phyloP scores from a whole-genome alignment of 257 asterid species.

The Ilex aquifolium region DNA sequence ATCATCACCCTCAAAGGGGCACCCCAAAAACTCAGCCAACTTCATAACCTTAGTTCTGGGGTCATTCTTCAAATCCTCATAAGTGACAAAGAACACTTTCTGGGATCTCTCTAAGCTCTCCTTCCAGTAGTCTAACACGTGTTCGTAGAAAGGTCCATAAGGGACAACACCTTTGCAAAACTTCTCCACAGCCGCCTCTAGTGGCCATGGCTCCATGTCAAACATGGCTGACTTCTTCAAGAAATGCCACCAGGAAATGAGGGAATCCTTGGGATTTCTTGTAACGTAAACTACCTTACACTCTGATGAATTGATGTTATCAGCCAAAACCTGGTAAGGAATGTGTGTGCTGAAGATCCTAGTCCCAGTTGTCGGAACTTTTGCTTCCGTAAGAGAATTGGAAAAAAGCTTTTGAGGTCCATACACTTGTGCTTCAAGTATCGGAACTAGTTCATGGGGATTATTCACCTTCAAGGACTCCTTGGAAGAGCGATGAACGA shows the following conservation, averaged over 20 bases:
- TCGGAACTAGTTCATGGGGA: slow-evolving; percentile 15
- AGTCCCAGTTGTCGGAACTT: not conserved
- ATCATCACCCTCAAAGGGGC: slow-evolving; percentile 4
- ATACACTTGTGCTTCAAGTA: slow-evolving; percentile 5
- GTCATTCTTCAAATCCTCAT: slow-evolving; percentile 8
- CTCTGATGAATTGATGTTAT: not conserved
- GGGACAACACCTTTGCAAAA: slow-evolving; percentile 14
- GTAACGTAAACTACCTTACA: slow-evolving; percentile 4
- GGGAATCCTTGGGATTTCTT: slow-evolving; percentile 10
- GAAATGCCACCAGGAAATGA: slow-evolving; percentile 18
- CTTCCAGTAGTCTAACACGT: slow-evolving; percentile 6
- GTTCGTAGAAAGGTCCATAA: slow-evolving; percentile 13
- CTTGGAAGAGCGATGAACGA: not conserved
- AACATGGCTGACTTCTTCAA: slow-evolving; percentile 4
- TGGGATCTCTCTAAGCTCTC: slow-evolving; percentile 9
- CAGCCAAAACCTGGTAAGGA: slow-evolving; percentile 2
- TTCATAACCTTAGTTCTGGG: slow-evolving; percentile 5
- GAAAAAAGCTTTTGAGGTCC: not conserved
- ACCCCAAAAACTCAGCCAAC: slow-evolving; percentile 11
- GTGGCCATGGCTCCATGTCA: slow-evolving; percentile 6
- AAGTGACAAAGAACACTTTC: slow-evolving; percentile 6
- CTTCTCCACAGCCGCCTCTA: slow-evolving; percentile 10
- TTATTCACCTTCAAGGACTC: not conserved
- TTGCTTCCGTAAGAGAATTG: too few species aligned
- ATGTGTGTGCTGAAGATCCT: slow-evolving; percentile 11